Evolutionary conservation across 75 land plant genomes (phyloP), one percentile per base, ranked within the genome.

Genomic region (Chamaecyparis obtusa): DNA sequence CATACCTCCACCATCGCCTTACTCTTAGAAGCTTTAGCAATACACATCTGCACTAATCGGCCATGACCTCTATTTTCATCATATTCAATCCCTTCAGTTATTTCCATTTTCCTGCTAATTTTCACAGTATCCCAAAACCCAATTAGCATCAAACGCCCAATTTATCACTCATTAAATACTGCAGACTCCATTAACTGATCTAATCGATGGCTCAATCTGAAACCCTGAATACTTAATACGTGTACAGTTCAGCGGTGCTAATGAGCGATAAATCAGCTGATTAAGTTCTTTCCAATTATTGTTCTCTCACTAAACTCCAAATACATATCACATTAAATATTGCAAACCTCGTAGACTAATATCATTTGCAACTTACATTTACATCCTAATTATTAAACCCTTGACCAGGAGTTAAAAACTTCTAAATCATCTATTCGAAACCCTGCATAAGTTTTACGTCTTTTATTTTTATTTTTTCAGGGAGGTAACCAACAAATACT

Each of bases 1-100:
- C 99, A 98, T 36, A 83, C 87, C 80, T 93, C 93, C 44, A 98
- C 94, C 87, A 88, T 89, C 14, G 87, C 90, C 81, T 80, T 78
- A 91, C 93, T 94, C 80, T 86, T 60, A 48, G 89, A 90, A 0
- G 99, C 99, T 35, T 95, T 90, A 27, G 90, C 91, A 33, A 98
- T 86, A 92, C 99, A 98, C 87, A 93, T 64, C 14, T 88, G 77
- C 69, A 93, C 94, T 87, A 97, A 86, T 16, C 84, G 85, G 3
- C 86, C 87, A 86, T 49, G 51, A 75, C 33, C 76, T 60, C 37
- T 1, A 51, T n/a, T 82, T 74, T 36, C 77, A 32, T 7, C 56
- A 84, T 44, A n/a, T 27, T 83, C 85, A 8, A 27, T 9, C 67
- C 75, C 67, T 51, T 87, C 84, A 21, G 30, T 13, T 46, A 15